phyloP scores from a whole-genome alignment of 2,329 filamentous ascomycete species.

The Fonsecaea multimorphosa region DNA sequence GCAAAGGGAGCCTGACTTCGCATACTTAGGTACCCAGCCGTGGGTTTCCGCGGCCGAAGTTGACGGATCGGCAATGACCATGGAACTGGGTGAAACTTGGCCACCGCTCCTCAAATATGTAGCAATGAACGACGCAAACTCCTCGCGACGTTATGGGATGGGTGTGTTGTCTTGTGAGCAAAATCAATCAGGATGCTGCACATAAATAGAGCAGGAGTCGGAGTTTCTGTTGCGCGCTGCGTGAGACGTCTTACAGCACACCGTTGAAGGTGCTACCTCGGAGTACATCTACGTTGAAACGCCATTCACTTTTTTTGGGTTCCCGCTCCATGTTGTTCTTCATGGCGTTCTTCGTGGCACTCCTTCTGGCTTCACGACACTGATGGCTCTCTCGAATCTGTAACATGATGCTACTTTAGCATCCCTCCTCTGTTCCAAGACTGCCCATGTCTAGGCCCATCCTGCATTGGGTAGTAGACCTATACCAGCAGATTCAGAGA shows the following conservation, averaged over 20 bases:
- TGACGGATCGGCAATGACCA: neutral
- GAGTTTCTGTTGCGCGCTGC: neutral
- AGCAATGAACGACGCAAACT: no score
- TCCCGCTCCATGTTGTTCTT: no score
- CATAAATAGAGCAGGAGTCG: neutral
- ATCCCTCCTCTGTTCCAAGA: neutral
- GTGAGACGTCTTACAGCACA: neutral
- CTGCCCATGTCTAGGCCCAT: slow-evolving; percentile 16
- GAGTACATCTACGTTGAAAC: neutral
- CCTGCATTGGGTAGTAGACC: neutral
- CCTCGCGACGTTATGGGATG: no score
- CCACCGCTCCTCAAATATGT: no score
- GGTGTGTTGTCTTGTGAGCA: no score
- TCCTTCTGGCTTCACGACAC: neutral
- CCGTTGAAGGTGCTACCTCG: neutral
- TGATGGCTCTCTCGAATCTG: neutral
- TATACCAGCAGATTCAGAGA: slow-evolving; percentile 6
- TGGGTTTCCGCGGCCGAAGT: neutral
- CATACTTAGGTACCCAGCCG: neutral
- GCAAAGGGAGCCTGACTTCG: neutral
- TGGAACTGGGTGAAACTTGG: no score
- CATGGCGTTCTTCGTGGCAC: neutral
- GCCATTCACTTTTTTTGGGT: neutral
- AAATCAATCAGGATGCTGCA: neutral
- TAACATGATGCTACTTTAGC: slow-evolving; percentile 1